Percentiles rank a stretch among this genome's conserved stretches.
Evolutionary conservation across 1,139 yeast genomes (phyloP).

Genomic region (Blastobotrys petasosporus): DNA sequence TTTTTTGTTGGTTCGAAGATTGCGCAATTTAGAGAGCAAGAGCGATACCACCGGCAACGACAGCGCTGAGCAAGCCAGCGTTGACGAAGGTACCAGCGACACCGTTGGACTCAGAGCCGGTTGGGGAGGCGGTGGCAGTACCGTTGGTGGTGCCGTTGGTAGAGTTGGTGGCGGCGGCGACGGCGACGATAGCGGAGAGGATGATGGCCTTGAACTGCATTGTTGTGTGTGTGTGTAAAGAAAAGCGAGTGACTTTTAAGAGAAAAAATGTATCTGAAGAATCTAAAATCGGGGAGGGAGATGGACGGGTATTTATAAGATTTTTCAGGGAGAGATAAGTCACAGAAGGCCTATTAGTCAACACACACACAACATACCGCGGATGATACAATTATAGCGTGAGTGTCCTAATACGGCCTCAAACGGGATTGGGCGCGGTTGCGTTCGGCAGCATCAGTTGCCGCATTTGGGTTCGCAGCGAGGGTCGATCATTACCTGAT

Average conservation of each 20-base stretch:
- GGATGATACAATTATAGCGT: too few relatives aligned
- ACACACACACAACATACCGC: too few relatives aligned
- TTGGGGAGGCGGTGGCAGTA: constrained; percentile 32
- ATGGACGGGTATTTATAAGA: not conserved
- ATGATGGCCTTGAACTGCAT: constrained; percentile 4
- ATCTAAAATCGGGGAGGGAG: not conserved
- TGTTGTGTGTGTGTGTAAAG: constrained; percentile 2
- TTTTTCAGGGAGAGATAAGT: not conserved
- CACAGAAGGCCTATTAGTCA: too few relatives aligned
- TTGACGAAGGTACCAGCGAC: constrained; percentile 47
- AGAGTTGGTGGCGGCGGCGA: constrained; percentile 33
- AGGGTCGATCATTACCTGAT: too few relatives aligned
- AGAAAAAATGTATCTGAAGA: not conserved
- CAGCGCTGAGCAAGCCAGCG: constrained; percentile 66
- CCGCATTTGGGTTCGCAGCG: too few relatives aligned
- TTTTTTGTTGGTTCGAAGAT: too few relatives aligned
- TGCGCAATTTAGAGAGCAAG: constrained; percentile 46
- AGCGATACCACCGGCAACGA: constrained; percentile 68
- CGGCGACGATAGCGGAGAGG: constrained; percentile 24
- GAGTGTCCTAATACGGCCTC: too few relatives aligned
- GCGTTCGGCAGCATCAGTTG: too few relatives aligned
- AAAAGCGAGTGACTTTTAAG: not conserved
- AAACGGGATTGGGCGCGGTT: too few relatives aligned
- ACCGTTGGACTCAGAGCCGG: constrained; percentile 41
- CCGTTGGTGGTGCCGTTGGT: constrained; percentile 27